Percentiles rank a stretch among this genome's conserved stretches.
Evolutionary conservation across 768 basidiomycete species (phyloP).

Genomic region (Podaxis sp.): DNA sequence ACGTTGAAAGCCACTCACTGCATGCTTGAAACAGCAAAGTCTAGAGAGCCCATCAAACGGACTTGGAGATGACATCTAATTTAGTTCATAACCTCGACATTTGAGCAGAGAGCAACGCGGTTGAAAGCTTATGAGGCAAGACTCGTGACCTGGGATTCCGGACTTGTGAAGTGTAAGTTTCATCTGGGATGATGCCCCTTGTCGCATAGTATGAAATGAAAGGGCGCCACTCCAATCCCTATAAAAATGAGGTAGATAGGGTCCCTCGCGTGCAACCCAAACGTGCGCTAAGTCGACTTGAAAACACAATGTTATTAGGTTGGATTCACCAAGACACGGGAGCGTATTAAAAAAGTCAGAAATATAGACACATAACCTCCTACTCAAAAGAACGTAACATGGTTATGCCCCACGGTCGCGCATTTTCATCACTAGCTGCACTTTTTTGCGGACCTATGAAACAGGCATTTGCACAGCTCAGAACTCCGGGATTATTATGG

Average conservation of each 20-base stretch:
- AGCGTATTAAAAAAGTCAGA: slow-evolving; percentile 1
- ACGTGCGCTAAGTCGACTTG: neutral
- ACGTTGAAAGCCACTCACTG: neutral
- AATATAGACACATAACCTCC: slow-evolving; percentile 14
- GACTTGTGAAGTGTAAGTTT: neutral
- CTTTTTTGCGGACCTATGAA: slow-evolving; percentile 76
- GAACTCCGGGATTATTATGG: slow-evolving; percentile 11
- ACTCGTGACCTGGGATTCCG: neutral
- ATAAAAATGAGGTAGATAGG: slow-evolving; percentile 1
- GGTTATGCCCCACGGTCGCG: slow-evolving; percentile 68
- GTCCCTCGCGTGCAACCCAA: neutral
- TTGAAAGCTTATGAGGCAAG: slow-evolving; percentile 1
- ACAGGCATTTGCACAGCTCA: slow-evolving; percentile 13
- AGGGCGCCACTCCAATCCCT: neutral
- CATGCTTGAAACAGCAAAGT: neutral
- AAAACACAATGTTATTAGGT: slow-evolving; percentile 10
- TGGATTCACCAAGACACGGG: neutral
- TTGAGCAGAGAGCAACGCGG: neutral
- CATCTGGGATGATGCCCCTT: neutral
- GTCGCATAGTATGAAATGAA: neutral
- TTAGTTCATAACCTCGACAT: neutral
- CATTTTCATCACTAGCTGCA: slow-evolving; percentile 77
- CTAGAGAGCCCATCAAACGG: neutral
- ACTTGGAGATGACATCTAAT: neutral
- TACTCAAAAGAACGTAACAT: slow-evolving; percentile 8